These are phyloP conservation scores for Ramalina intermedia DNA, from an alignment of 495 filamentous ascomycete species.

Conservation along the genomic window DNA sequence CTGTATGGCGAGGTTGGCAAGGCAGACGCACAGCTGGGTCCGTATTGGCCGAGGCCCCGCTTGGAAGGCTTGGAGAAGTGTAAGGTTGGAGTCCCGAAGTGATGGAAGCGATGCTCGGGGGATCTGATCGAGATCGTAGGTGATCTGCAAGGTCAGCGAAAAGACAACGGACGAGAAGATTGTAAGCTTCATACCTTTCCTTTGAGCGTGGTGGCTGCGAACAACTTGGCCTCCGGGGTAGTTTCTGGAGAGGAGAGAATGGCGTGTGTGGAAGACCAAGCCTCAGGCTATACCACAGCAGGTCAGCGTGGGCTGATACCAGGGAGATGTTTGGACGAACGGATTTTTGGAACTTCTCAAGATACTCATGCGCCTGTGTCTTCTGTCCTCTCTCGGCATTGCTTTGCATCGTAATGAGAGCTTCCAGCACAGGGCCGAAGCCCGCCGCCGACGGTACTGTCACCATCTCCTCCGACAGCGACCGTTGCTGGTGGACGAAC, in stretches of 20 bases:
- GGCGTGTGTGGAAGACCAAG: slow-evolving; percentile 76
- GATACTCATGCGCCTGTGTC: slow-evolving; percentile 72
- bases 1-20: slow-evolving; percentile 88
- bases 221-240: slow-evolving; percentile 74
- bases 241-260: slow-evolving; percentile 63
- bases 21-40: slow-evolving; percentile 86
- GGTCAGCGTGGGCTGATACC: background rate
- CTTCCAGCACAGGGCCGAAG: slow-evolving; percentile 74
- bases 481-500: too few relatives aligned
- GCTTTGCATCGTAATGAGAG: slow-evolving; percentile 79
- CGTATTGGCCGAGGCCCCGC: slow-evolving; percentile 80
- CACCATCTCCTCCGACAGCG: background rate
- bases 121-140: slow-evolving; percentile 76
- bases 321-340: slow-evolving; percentile 36
- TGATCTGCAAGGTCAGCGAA: slow-evolving; percentile 38
- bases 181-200: slow-evolving; percentile 64
- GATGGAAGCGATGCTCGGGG: slow-evolving; percentile 55
- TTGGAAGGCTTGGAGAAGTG: slow-evolving; percentile 61
- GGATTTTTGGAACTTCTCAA: slow-evolving; percentile 96
- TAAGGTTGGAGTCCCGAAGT: slow-evolving; percentile 69
- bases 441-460: slow-evolving; percentile 22
- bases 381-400: slow-evolving; percentile 73
- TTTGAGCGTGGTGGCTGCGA: slow-evolving; percentile 92
- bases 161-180: slow-evolving; percentile 18
- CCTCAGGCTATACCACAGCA: slow-evolving; percentile 49